A percentile compares a stretch with the other conserved stretches of the same genome.
These are phyloP conservation scores for Xylariaceae sp. DNA, from an alignment of 2,329 filamentous ascomycete species.

Conservation along the genomic window DNA sequence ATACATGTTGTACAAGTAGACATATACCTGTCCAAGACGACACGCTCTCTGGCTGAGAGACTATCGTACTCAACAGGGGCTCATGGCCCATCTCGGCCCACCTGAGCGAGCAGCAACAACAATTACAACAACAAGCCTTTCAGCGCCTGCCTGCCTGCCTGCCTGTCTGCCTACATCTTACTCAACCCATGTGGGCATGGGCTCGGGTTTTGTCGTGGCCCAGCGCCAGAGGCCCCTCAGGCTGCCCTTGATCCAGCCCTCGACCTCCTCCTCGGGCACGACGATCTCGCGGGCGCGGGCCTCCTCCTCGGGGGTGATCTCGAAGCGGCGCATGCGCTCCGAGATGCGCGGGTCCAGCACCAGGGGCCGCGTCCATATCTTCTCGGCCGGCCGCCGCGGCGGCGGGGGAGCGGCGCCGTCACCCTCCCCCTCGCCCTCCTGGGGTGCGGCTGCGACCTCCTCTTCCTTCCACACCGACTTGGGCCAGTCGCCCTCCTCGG, in stretches of 20 bases:
- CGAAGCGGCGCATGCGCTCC: slow-evolving; percentile 72
- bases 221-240: slow-evolving; percentile 46
- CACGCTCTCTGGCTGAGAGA: too few relatives aligned
- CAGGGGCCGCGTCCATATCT: slow-evolving; percentile 68
- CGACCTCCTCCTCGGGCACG: slow-evolving; percentile 59
- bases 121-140: neutral
- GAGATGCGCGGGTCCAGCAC: slow-evolving; percentile 70
- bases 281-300: slow-evolving; percentile 54
- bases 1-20: neutral
- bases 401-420: too few relatives aligned
- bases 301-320: slow-evolving; percentile 62
- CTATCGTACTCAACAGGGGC: too few relatives aligned
- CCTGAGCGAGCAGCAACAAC: too few relatives aligned
- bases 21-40: neutral
- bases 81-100: too few relatives aligned
- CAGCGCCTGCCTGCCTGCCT: neutral
- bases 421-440: slow-evolving; percentile 14
- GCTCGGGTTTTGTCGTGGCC: slow-evolving; percentile 35
- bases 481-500: slow-evolving; percentile 77
- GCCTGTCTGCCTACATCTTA: neutral
- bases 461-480: slow-evolving; percentile 63
- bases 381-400: slow-evolving; percentile 37
- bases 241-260: slow-evolving; percentile 60
- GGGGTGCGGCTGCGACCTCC: slow-evolving; percentile 27
- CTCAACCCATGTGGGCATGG: slow-evolving; percentile 17